Conservation (phyloP, 2,329 filamentous ascomycete genomes). For the Monosporascus sp. region DNA sequence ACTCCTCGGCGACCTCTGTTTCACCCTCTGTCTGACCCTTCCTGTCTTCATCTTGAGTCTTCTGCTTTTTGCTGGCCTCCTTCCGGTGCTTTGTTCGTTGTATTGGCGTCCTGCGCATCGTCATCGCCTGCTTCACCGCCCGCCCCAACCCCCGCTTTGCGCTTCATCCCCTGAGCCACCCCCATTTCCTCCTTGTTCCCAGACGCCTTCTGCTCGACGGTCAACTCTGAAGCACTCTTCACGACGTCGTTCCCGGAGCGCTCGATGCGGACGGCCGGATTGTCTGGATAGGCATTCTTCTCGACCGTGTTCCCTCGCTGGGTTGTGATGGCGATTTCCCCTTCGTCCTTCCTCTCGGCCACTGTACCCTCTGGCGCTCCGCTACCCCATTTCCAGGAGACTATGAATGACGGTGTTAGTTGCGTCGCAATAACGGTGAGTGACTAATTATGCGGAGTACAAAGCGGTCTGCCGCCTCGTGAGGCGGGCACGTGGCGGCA, state of each 20-base stretch:
- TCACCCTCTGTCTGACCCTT: slow-evolving; percentile 13
- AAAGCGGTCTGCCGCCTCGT: not conserved
- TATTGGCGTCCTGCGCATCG: slow-evolving; percentile 25
- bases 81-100: slow-evolving; percentile 17
- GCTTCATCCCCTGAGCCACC: slow-evolving; percentile 19
- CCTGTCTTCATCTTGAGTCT: slow-evolving; percentile 13
- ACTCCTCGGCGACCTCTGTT: slow-evolving; percentile 9
- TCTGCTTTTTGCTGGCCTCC: slow-evolving; percentile 24
- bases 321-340: slow-evolving; percentile 56
- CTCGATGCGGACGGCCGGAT: slow-evolving; percentile 57
- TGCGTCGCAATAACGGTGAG: not conserved
- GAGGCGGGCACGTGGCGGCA: not conserved
- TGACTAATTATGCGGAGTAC: not conserved
- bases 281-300: slow-evolving; percentile 55
- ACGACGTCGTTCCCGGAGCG: slow-evolving; percentile 60
- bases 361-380: slow-evolving; percentile 53
- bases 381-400: slow-evolving; percentile 59
- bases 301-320: slow-evolving; percentile 60
- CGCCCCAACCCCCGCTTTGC: slow-evolving; percentile 12
- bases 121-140: slow-evolving; percentile 8
- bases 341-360: slow-evolving; percentile 56
- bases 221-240: slow-evolving; percentile 57
- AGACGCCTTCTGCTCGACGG: slow-evolving; percentile 43
- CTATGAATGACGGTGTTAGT: slow-evolving; percentile 29
- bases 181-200: slow-evolving; percentile 20